Base-by-base conservation (phyloP, 2,329 filamentous ascomycete genomes). In the Monilinia laxa region DNA sequence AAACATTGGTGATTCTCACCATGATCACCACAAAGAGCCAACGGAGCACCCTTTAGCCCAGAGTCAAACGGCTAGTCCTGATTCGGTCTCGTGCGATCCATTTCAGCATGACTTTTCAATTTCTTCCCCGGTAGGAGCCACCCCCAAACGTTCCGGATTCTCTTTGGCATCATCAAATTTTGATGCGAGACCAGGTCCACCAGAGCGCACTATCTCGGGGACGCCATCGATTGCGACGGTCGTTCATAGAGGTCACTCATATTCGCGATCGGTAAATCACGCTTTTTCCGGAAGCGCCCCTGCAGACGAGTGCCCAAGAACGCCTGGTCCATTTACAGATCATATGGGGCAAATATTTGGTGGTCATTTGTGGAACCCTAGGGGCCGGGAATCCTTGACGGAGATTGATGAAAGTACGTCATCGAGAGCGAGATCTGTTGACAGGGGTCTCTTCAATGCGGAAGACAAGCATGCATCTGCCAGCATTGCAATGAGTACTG, bases 31-130 rank as follows among this genome's bases (percentile, higher is more conserved):
- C 10, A 70, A 73, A 38, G 79, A 82, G 71, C 82, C 84, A 63
- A 78, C 79, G 59, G 89, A 92, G 64, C 91, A 94, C 76, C 90
- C 91, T 25, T 79, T 94, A 53, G 87, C 90, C 23, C 89, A 60
- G 45, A 60, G 58, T 25, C 58, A 51, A 60, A 60, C 45, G 28
- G 58, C 58, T 38, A 60, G 58, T 28, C 58, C 58, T 51, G 45
- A 60, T 49, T 23, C 28, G n/a, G 28, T 25, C 16, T 20, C n/a
- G n/a, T 38, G 45, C 28, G 45, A 60, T 51, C 20, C 58, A 60
- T 51, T 60, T 49, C 58, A 38, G 47, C 58, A 60, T 20, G 58
- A 51, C 12, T 60, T 60, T 25, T 18, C 58, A 45, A 45, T 60
- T 51, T 60, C 45, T 60, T 51, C 45, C 58, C 45, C 45, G 58